Evolutionary conservation across 1,284 basidiomycete species (phyloP).

Genomic region (Rhodotorula mucilaginosa): DNA sequence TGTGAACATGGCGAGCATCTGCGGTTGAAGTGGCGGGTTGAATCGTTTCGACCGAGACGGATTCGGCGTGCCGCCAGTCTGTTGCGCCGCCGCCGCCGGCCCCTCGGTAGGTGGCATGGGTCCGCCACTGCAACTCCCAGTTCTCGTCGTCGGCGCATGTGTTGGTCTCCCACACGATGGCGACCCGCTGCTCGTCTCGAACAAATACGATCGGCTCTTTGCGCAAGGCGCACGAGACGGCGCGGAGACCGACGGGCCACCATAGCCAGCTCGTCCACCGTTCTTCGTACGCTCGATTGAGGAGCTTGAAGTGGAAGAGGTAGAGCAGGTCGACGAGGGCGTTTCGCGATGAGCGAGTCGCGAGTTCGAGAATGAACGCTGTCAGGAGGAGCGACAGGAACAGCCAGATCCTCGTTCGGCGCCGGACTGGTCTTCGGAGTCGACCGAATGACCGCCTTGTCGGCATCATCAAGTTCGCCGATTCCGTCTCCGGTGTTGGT

Average conservation of each 20-base stretch:
- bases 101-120: too few relatives aligned
- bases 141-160: conserved; percentile 9
- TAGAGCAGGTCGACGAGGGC: conserved; percentile 15
- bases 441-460: too few relatives aligned
- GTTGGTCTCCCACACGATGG: conserved; percentile 43
- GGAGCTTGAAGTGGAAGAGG: conserved; percentile 38
- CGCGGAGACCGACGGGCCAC: conserved; percentile 25
- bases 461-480: too few relatives aligned
- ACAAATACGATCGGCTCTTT: conserved; percentile 43
- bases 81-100: background rate
- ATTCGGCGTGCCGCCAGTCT: too few relatives aligned
- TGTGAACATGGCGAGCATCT: conserved; percentile 30
- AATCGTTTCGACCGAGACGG: too few relatives aligned
- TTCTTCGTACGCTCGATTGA: conserved; percentile 29
- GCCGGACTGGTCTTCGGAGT: background rate
- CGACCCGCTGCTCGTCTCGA: conserved; percentile 26
- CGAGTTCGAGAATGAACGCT: background rate
- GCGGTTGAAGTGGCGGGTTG: too few relatives aligned
- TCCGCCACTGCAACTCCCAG: conserved; percentile 15
- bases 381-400: background rate
- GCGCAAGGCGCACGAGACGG: conserved; percentile 28
- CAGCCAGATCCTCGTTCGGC: background rate
- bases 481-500: background rate
- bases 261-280: conserved; percentile 21
- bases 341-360: background rate